Evolutionary conservation across 2,329 filamentous ascomycete species (phyloP).

Genomic region (Colletotrichum tamarilloi): DNA sequence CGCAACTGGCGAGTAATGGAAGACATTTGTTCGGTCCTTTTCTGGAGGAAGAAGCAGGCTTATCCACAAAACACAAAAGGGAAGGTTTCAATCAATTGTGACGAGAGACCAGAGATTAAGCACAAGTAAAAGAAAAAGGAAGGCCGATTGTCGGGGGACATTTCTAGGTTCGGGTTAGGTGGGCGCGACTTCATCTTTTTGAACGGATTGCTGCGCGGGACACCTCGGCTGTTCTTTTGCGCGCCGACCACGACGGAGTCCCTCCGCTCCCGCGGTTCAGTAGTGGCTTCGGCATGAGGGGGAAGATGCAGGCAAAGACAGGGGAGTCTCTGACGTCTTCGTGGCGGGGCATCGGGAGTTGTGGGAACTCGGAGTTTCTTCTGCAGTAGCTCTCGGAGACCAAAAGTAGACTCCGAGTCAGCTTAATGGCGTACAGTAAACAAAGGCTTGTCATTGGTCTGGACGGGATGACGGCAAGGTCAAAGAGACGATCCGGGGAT

Average conservation of each 20-base stretch:
- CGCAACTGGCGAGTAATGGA: slow-evolving; percentile 27
- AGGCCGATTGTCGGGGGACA: slow-evolving; percentile 17
- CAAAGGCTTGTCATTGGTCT: slow-evolving; percentile 11
- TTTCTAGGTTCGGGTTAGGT: slow-evolving; percentile 27
- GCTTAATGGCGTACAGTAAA: not conserved
- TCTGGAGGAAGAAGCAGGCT: not conserved
- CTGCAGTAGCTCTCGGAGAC: slow-evolving; percentile 1
- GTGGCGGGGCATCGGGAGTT: not conserved
- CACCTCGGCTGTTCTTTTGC: slow-evolving; percentile 26
- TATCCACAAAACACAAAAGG: not conserved
- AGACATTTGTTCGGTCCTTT: not conserved
- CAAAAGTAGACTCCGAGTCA: slow-evolving; percentile 24
- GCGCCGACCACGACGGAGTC: slow-evolving; percentile 2
- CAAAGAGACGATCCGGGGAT: slow-evolving; percentile 2
- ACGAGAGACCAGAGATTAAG: not conserved
- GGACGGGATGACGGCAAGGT: slow-evolving; percentile 24
- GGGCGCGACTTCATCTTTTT: slow-evolving; percentile 35
- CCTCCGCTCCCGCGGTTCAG: no score
- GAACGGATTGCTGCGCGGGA: slow-evolving; percentile 12
- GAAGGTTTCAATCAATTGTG: no score
- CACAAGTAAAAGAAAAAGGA: not conserved
- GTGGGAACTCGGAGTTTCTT: not conserved
- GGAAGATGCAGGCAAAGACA: not conserved
- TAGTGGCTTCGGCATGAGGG: not conserved
- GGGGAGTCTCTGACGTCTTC: slow-evolving; percentile 21